These are phyloP conservation scores for Calonectria crousiana DNA, from an alignment of 2,329 filamentous ascomycete genomes.

Conservation along the genomic window DNA sequence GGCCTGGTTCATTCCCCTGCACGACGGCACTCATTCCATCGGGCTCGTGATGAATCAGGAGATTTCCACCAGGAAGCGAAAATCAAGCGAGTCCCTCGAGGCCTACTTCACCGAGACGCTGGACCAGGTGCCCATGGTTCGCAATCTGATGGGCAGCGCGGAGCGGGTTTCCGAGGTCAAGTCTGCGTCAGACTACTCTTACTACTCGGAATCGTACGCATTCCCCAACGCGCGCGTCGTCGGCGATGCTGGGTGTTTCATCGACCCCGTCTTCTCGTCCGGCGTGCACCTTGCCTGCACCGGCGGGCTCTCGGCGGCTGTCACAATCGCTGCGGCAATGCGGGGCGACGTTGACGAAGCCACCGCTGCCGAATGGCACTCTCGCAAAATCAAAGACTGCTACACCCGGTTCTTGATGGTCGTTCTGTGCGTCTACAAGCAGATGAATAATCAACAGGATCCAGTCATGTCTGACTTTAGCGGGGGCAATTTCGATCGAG, in stretches of 20 bases:
- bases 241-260: slow-evolving; percentile 62
- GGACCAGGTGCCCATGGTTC: slow-evolving; percentile 47
- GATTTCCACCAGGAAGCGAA: slow-evolving; percentile 50
- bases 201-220: slow-evolving; percentile 58
- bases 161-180: slow-evolving; percentile 52
- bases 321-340: slow-evolving; percentile 55
- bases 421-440: slow-evolving; percentile 45
- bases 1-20: slow-evolving; percentile 63
- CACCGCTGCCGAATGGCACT: slow-evolving; percentile 55
- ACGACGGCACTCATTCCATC: slow-evolving; percentile 58
- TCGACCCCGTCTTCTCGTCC: slow-evolving; percentile 62
- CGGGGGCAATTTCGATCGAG: slow-evolving; percentile 56
- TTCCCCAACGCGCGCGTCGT: slow-evolving; percentile 53
- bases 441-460: slow-evolving; percentile 54
- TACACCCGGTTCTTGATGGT: slow-evolving; percentile 60
- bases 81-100: slow-evolving; percentile 22
- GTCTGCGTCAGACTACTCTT: slow-evolving; percentile 61
- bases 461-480: slow-evolving; percentile 56
- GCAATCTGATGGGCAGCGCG: slow-evolving; percentile 46
- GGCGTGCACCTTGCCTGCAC: slow-evolving; percentile 59
- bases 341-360: slow-evolving; percentile 54
- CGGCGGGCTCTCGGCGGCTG: slow-evolving; percentile 58
- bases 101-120: slow-evolving; percentile 52
- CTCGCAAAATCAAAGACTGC: slow-evolving; percentile 56
- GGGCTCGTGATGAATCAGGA: slow-evolving; percentile 58